phyloP scores from a whole-genome alignment of 805 yeast genomes.

The Pichia eremophila region DNA sequence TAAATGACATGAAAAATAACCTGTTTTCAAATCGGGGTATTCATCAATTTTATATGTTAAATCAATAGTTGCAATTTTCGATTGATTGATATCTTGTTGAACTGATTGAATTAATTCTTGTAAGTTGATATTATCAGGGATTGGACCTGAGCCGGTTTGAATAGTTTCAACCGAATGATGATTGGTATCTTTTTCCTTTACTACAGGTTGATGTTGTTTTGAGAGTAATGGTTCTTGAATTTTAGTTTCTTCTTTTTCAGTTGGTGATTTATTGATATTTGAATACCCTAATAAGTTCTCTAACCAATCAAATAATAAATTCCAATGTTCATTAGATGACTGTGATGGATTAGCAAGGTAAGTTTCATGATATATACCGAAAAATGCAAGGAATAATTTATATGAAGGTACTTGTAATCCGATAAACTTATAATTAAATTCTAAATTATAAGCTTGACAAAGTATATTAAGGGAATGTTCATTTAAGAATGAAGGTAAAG shows the following conservation, averaged over 20 bases:
- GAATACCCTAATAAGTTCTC: slow-evolving; percentile 1
- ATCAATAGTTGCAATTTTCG: neutral
- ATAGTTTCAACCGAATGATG: no score
- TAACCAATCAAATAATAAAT: neutral
- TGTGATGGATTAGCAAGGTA: neutral
- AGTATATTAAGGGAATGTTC: neutral
- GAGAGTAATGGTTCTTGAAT: no score
- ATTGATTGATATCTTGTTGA: slow-evolving; percentile 8
- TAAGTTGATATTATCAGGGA: neutral
- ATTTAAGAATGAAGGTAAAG: neutral
- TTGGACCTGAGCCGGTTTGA: no score
- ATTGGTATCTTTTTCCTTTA: neutral
- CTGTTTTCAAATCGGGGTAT: neutral
- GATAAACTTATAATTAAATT: slow-evolving; percentile 3
- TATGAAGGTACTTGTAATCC: neutral
- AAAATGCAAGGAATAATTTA: slow-evolving; percentile 3
- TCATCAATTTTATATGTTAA: neutral
- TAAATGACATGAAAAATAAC: slow-evolving; percentile 2
- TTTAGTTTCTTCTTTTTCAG: no score
- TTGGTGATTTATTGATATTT: no score
- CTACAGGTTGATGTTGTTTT: no score
- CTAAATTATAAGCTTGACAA: slow-evolving; percentile 2
- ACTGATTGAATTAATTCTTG: slow-evolving; percentile 4
- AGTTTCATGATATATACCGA: slow-evolving; percentile 2
- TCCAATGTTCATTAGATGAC: neutral